Evolutionary conservation across 1,284 basidiomycete genomes (phyloP), one percentile per base, ranked within the genome.

Genomic region (Cronartium quercuum): DNA sequence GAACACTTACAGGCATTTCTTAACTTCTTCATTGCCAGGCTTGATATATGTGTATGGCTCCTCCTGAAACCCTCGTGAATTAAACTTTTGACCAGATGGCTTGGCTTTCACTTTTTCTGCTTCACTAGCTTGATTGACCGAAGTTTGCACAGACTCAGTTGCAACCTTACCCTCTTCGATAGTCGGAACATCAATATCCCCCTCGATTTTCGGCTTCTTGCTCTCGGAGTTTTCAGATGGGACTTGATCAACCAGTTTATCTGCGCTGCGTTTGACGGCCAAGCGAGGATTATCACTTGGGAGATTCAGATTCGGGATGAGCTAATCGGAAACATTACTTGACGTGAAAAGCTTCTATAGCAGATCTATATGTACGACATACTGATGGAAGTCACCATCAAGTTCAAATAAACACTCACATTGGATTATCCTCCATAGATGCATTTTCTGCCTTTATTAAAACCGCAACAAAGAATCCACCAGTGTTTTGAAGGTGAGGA

Each of bases 401-500:
- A 29, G 29, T 29, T 29, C 29, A 29, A 29, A 29, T 29, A 2
- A 29, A 29, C 29, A 29, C 29, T 29, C 29, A 29, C 29, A 29
- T 29, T 29, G 29, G 29, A 29, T 51, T 21, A 18, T 51, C 47
- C 47, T 51, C 24, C 47, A 13, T 15, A 51, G 18, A 15, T 21
- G 47, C 9, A 9, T 21, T 21, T 21, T 51, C 77, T 61, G 79
- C 79, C 79, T 85, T 86, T 79, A 93, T 87, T 42, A 99, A 83
- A 0, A 97, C 90, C 18, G 93, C 92, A 35, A 99, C 89, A 80
- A 97, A 99, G 84, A 99, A 99, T 0, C 93, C 96, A 12, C 96
- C 96, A 0, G 94, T 94, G 82, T 99, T 91, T 83, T 98, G 95
- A 58, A 96, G 84, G 81, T 98, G 94, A 2, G 96, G 94, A 80